phyloP scores from a whole-genome alignment of 441 rosid species.

The Jatropha multifida region DNA sequence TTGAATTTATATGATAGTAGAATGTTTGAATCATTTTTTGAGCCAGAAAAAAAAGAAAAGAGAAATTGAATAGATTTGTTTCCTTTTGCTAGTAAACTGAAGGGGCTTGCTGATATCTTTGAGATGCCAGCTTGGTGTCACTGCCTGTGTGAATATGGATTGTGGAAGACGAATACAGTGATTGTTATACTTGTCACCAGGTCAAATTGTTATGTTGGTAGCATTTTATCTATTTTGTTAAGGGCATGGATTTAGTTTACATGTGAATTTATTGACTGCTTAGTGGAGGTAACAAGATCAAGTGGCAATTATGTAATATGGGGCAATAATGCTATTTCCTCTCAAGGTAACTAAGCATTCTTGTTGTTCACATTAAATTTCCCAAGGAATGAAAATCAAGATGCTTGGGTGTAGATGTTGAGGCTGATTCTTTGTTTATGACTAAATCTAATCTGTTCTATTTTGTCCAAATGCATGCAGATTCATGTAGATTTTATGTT shows the following conservation, averaged over 20 bases:
- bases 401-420: neutral
- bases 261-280: constrained; percentile 3
- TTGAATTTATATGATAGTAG: neutral
- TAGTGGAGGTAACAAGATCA: neutral
- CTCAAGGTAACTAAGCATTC: neutral
- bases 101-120: no score
- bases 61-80: neutral
- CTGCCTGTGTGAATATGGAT: neutral
- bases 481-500: neutral
- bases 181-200: neutral
- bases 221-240: neutral
- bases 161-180: neutral
- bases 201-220: neutral
- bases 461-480: neutral
- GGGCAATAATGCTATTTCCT: neutral
- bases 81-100: neutral
- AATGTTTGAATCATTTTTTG: neutral
- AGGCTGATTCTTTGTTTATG: constrained; percentile 1
- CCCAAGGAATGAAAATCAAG: neutral
- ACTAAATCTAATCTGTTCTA: neutral
- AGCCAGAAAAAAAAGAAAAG: no score
- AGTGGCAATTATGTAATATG: neutral
- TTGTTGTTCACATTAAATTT: neutral
- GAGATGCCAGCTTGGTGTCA: neutral
- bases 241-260: neutral